Base-by-base conservation (phyloP, 169 alveolate species). In the Cryptosporidium muris region DNA sequence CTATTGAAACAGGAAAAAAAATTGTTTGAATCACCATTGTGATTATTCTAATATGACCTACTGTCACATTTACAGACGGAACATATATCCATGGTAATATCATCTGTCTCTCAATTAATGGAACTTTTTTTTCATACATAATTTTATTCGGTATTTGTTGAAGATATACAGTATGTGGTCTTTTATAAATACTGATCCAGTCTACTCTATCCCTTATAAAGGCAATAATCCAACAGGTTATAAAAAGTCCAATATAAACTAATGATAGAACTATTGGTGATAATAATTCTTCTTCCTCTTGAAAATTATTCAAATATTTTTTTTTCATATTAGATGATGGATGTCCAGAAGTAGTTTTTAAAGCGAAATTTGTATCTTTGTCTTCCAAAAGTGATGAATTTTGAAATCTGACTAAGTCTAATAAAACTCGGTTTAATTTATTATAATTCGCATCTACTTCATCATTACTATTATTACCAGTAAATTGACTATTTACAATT, bases 191-290 rank as follows among this genome's bases (percentile, higher is more conserved):
- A 34, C 85, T 60, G 11, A 74, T 68, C 85, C 85, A 74, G 40
- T 74, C 85, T 25, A 68, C 54, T 11, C 25, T 36, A 8, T 74
- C 85, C 14, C 60, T 74, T 5, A 74, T 64, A 58, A 45, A 74
- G 11, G 85, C 85, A 14, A 74, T 34, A 11, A 74, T 25, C 85
- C 85, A 74, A 16, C 85, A 74, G 2, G 60, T 58, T 25, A 74
- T 54, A 60, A 54, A 74, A n/a, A 74, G 40, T 4, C 74, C 68
- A 74, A 74, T 58, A n/a, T 45, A 74, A 40, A 63, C 53, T 48
- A 66, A 74, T 36, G 85, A 74, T 14, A 74, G 49, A 6, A 74
- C 8, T 54, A 74, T 38, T 3, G 64, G 74, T 37, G 85, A 74
- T 2, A 74, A 42, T 36, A 74, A 58, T n/a, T 74, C 85, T 37